Evolutionary conservation across 441 rosid species (phyloP).

Genomic region (Francoa sonchifolia): DNA sequence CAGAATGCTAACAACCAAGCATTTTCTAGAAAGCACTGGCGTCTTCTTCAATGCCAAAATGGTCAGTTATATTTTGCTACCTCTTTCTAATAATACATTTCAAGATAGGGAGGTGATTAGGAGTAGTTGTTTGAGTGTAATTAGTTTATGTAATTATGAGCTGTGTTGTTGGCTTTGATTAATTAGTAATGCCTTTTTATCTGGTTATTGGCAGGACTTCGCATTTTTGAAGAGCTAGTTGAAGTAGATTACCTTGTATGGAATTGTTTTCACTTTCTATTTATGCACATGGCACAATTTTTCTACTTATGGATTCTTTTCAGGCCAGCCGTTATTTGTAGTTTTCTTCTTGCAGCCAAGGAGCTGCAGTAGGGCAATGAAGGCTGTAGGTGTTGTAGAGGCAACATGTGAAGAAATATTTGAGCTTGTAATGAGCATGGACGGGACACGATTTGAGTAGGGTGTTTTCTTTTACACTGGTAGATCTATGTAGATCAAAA

Average conservation of each 20-base stretch:
- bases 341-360: conserved; percentile 65
- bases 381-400: conserved; percentile 97
- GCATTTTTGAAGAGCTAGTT: conserved; percentile 98
- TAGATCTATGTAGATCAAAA: not conserved
- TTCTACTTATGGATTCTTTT: conserved; percentile 16
- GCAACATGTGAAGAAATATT: conserved; percentile 97
- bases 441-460: conserved; percentile 95
- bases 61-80: conserved; percentile 30
- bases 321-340: conserved; percentile 14
- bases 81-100: not conserved
- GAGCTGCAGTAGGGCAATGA: conserved; percentile 99
- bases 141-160: not conserved
- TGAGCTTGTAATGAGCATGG: conserved; percentile 99
- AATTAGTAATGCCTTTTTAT: conserved; percentile 8
- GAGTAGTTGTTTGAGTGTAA: not conserved
- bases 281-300: conserved; percentile 11
- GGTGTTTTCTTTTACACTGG: conserved; percentile 30
- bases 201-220: conserved; percentile 60
- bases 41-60: conserved; percentile 98
- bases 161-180: conserved; percentile 10
- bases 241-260: conserved; percentile 99
- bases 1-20: conserved; percentile 79
- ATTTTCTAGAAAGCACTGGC: conserved; percentile 96
- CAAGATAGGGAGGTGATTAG: not conserved
- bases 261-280: conserved; percentile 10